These are phyloP conservation scores for Excoecaria cochinchinensis DNA, from an alignment of 345 rosid genomes.

Conservation along the genomic window DNA sequence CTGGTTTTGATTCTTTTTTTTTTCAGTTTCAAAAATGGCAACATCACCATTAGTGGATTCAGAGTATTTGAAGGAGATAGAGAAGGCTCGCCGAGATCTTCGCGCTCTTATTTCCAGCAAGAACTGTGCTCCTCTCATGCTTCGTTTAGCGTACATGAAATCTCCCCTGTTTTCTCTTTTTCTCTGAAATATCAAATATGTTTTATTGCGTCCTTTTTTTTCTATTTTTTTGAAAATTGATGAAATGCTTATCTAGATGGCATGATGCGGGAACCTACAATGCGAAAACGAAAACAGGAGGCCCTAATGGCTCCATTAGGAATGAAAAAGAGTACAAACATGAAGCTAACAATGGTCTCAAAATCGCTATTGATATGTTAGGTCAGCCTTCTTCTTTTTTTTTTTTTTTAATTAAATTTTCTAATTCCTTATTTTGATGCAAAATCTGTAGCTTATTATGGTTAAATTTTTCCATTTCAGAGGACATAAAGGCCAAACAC, in stretches of 20 bases:
- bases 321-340: slow-evolving; percentile 49
- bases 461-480: slow-evolving; percentile 32
- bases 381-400: slow-evolving; percentile 40
- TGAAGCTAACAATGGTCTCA: slow-evolving; percentile 55
- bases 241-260: slow-evolving; percentile 44
- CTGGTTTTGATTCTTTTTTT: neutral
- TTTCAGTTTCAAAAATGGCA: slow-evolving; percentile 31
- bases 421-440: neutral
- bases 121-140: slow-evolving; percentile 81
- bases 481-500: slow-evolving; percentile 61
- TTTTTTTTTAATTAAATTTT: neutral
- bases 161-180: neutral
- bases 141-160: slow-evolving; percentile 74
- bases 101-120: slow-evolving; percentile 66
- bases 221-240: neutral
- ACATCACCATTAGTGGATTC: slow-evolving; percentile 32
- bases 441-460: neutral
- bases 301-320: slow-evolving; percentile 86
- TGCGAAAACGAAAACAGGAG: slow-evolving; percentile 72
- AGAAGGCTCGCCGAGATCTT: slow-evolving; percentile 69
- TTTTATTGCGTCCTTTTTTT: neutral
- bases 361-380: slow-evolving; percentile 62
- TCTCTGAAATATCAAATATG: neutral
- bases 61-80: slow-evolving; percentile 64
- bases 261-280: slow-evolving; percentile 95